Evolutionary conservation across 2,329 filamentous ascomycete species (phyloP).

Genomic region (Fusarium ambrosium): DNA sequence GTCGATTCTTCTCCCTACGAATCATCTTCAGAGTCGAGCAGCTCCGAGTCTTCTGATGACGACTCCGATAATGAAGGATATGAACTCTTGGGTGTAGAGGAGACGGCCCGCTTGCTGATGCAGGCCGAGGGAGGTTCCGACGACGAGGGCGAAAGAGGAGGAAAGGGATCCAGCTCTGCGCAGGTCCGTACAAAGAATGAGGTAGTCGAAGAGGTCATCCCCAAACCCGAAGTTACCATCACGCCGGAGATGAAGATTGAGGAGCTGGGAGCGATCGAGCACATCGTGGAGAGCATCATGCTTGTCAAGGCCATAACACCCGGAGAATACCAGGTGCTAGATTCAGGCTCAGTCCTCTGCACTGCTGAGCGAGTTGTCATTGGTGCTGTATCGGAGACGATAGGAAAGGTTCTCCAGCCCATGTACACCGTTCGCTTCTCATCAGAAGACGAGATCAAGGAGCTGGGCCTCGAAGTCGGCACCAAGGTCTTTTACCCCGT

Average conservation of each 20-base stretch:
- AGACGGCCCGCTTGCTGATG: constrained; percentile 89
- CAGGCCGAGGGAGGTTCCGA: constrained; percentile 83
- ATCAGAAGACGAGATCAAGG: constrained; percentile 75
- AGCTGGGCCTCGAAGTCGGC: constrained; percentile 76
- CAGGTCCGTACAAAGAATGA: constrained; percentile 89
- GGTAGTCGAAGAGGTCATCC: constrained; percentile 70
- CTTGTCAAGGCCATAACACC: constrained; percentile 84
- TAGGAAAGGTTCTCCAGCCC: constrained; percentile 88
- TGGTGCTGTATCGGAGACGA: constrained; percentile 85
- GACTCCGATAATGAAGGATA: constrained; percentile 74
- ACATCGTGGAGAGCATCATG: constrained; percentile 82
- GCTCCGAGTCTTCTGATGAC: constrained; percentile 71
- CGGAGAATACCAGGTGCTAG: constrained; percentile 87
- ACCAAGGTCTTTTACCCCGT: constrained; percentile 84
- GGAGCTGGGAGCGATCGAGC: constrained; percentile 80
- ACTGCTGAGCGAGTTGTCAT: constrained; percentile 80
- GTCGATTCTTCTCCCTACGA: constrained; percentile 82
- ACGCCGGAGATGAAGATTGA: constrained; percentile 82
- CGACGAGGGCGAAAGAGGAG: constrained; percentile 73
- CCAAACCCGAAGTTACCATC: constrained; percentile 84
- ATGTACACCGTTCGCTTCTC: constrained; percentile 86
- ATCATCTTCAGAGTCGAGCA: constrained; percentile 72
- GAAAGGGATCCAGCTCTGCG: constrained; percentile 54
- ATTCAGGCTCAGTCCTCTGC: constrained; percentile 87
- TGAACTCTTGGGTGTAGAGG: constrained; percentile 82